A percentile compares a stretch with the other conserved stretches of the same genome.
phyloP scores from a whole-genome alignment of 148 eudicot species.

The Rhododendron ovatum region DNA sequence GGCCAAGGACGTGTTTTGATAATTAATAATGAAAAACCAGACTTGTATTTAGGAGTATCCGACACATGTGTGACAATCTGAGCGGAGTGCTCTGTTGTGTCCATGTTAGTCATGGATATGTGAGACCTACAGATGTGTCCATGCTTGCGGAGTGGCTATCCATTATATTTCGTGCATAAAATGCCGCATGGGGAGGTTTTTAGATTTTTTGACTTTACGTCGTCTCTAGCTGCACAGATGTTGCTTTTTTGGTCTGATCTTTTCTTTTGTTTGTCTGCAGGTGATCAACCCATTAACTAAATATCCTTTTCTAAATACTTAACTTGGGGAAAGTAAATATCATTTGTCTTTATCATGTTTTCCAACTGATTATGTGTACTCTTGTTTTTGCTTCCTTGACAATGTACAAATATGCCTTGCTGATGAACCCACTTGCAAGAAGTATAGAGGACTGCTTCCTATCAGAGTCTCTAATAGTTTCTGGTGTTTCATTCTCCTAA shows the following conservation, averaged over 20 bases:
- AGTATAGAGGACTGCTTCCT: conserved; percentile 86
- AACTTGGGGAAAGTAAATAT: background rate
- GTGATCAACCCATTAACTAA: conserved; percentile 13
- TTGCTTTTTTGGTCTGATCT: background rate
- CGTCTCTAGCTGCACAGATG: background rate
- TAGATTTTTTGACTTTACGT: background rate
- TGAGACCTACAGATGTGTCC: too few species aligned
- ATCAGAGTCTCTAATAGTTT: conserved; percentile 41
- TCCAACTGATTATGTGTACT: background rate
- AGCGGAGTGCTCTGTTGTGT: too few species aligned
- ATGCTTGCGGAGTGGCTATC: too few species aligned
- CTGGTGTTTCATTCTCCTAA: conserved; percentile 61
- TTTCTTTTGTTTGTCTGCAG: background rate
- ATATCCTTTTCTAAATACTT: conserved; percentile 8
- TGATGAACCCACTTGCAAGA: conserved; percentile 69
- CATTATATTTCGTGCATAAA: background rate
- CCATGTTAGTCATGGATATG: too few species aligned
- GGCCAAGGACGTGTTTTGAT: too few species aligned
- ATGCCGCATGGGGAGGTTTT: background rate
- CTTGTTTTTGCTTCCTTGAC: conserved; percentile 8
- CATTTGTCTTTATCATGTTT: background rate
- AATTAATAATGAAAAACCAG: background rate
- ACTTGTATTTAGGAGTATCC: background rate
- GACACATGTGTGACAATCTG: background rate
- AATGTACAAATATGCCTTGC: conserved; percentile 15